Conservation (phyloP, 2,329 filamentous ascomycete species). For the Calonectria pteridis region DNA sequence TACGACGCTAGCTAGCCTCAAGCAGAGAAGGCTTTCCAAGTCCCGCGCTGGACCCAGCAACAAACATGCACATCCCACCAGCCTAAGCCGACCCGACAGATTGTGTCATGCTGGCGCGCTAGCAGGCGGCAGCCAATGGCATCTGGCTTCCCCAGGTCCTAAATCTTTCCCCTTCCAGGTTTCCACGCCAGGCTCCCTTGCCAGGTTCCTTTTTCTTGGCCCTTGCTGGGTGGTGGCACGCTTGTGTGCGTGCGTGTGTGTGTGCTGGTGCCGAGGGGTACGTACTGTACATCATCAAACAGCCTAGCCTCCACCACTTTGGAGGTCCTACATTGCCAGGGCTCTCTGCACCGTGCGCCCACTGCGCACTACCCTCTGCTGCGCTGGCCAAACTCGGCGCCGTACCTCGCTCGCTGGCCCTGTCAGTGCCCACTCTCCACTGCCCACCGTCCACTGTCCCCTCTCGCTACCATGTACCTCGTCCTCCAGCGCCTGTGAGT, state of each 20-base stretch:
- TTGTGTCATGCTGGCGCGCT: constrained; percentile 50
- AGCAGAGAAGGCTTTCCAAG: constrained; percentile 13
- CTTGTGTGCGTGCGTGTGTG: background rate
- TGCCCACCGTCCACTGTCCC: background rate
- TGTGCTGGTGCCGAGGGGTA: background rate
- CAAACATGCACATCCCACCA: constrained; percentile 30
- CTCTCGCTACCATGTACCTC: background rate
- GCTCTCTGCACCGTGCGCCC: constrained; percentile 1
- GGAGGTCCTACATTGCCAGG: background rate
- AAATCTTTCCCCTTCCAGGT: constrained; percentile 42
- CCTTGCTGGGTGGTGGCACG: constrained; percentile 14
- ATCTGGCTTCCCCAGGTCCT: constrained; percentile 44
- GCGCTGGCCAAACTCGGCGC: constrained; percentile 8
- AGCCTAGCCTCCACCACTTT: constrained; percentile 1
- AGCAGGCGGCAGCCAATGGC: constrained; percentile 42
- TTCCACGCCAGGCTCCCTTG: constrained; percentile 32
- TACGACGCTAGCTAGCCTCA: constrained; percentile 27
- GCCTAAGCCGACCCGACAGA: constrained; percentile 47
- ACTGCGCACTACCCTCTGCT: constrained; percentile 3
- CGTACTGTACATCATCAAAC: constrained; percentile 9
- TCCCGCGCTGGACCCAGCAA: constrained; percentile 20
- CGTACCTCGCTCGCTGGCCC: background rate
- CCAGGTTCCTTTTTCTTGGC: constrained; percentile 35
- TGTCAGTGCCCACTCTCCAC: constrained; percentile 6
- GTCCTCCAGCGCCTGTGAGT: background rate